Conservation (phyloP, 805 yeast genomes). For the Nematodospora valgi region DNA sequence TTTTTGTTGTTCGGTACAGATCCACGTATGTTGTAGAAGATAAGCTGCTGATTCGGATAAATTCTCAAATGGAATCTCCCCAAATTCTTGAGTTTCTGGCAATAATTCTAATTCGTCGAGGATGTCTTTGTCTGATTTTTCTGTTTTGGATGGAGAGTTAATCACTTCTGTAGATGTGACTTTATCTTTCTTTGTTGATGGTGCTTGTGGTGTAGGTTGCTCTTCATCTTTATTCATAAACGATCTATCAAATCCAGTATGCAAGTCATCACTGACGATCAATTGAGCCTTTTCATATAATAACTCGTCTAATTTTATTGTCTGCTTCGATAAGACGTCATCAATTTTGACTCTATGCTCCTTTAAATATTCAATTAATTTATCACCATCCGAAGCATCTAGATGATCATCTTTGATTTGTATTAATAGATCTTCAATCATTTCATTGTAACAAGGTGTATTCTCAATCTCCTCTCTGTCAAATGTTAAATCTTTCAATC, state of each 20-base stretch:
- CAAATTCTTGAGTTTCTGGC: conserved; percentile 64
- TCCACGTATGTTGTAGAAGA: conserved; percentile 57
- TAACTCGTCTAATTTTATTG: conserved; percentile 62
- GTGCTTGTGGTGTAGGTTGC: conserved; percentile 2
- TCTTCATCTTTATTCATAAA: conserved; percentile 59
- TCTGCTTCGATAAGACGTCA: conserved; percentile 59
- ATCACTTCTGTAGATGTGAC: conserved; percentile 27
- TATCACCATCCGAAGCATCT: conserved; percentile 39
- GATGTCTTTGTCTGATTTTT: conserved; percentile 19
- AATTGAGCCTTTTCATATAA: conserved; percentile 67
- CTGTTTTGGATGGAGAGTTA: conserved; percentile 7
- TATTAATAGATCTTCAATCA: conserved; percentile 86
- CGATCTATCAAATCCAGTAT: conserved; percentile 87
- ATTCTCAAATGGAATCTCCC: conserved; percentile 50
- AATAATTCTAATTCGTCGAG: conserved; percentile 52
- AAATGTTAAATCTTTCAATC: conserved; percentile 36
- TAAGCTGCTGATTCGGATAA: conserved; percentile 49
- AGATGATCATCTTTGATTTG: conserved; percentile 66
- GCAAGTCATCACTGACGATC: conserved; percentile 87
- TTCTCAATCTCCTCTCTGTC: conserved; percentile 36
- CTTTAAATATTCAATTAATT: conserved; percentile 35
- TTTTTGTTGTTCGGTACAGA: conserved; percentile 79
- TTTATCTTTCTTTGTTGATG: conserved; percentile 18
- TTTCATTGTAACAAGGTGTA: conserved; percentile 75
- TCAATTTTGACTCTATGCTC: conserved; percentile 72